Base-by-base conservation (phyloP, 495 filamentous ascomycete genomes). In the Xylaria palmicola region DNA sequence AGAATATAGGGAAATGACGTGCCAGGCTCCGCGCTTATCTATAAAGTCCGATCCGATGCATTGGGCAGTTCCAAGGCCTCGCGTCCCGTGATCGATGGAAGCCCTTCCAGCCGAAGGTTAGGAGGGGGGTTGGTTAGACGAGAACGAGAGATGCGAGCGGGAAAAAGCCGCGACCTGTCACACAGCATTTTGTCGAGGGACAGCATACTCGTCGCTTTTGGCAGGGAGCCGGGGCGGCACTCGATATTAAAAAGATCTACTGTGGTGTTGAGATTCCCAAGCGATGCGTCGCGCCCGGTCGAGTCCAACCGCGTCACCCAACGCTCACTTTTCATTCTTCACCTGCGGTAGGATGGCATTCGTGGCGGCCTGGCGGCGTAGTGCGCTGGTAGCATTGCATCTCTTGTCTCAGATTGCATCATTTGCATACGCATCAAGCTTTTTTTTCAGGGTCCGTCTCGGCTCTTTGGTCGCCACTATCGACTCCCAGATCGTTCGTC, bases 1-100 rank as follows among this genome's bases (percentile, higher is more conserved):
- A 32, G 44, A 12, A 32, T 44, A 56, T 56, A 56, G 53, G 53
- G 39, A 56, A 13, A 56, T 56, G 53, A 56, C 53, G 53, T 44
- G 39, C n/a, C 9, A 44, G 36, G 29, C 36, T 40, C 27, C 22
- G 36, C 20, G n/a, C n/a, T n/a, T n/a, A n/a, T n/a, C 13, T 9
- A 32, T n/a, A 5, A 39, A 24, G 3, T 19, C 26, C 9, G 40
- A 19, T 51, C 17, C 45, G 22, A 15, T 2, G 36, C n/a, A 40
- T 27, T 15, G 9, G 4, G 15, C 17, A 51, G 7, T 53, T 54
- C 27, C 53, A 44, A 20, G 52, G 15, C 43, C 43, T 44, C 7
- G 6, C 22, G 36, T 17, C 9, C n/a, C 6, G 49, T 37, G 17
- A 50, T 37, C 8, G 1, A 9, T 19, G 6, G 29, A 19, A 26